Percentiles rank a stretch among this genome's conserved stretches.
Evolutionary conservation across 2,329 filamentous ascomycete genomes (phyloP).

Genomic region (Venturia carpophila): DNA sequence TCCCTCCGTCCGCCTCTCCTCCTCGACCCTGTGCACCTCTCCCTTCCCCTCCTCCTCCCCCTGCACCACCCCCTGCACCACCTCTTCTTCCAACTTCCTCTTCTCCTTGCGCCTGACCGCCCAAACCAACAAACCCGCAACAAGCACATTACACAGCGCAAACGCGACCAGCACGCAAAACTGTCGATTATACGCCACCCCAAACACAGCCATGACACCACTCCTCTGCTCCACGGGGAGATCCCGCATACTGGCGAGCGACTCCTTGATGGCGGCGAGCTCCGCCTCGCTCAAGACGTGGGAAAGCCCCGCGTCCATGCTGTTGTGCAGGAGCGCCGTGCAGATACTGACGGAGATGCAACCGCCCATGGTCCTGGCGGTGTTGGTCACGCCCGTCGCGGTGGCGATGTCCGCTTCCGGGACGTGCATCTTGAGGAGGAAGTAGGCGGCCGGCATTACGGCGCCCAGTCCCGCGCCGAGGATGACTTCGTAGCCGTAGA

Average conservation of each 20-base stretch:
- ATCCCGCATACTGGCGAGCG: not conserved
- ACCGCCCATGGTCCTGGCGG: not conserved
- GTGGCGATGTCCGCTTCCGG: not conserved
- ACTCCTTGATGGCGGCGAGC: not conserved
- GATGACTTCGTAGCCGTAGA: conserved; percentile 12
- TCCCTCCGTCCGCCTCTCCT: not conserved
- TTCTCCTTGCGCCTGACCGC: not conserved
- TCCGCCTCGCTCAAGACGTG: not conserved
- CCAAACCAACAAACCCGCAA: conserved; percentile 1
- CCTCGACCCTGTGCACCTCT: not conserved
- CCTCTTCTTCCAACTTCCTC: too few relatives aligned
- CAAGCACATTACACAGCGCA: conserved; percentile 1
- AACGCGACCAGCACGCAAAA: not conserved
- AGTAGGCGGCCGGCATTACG: not conserved
- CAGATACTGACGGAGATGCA: not conserved
- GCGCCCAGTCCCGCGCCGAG: not conserved
- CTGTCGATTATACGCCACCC: not conserved
- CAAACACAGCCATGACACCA: not conserved
- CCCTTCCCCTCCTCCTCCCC: not conserved
- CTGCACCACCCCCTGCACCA: not conserved
- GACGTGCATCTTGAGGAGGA: not conserved
- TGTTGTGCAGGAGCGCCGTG: not conserved
- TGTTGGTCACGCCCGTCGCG: not conserved
- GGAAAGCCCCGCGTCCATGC: not conserved
- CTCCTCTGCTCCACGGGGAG: not conserved